Conservation (phyloP, 495 filamentous ascomycete species). For the Neurospora terricola region DNA sequence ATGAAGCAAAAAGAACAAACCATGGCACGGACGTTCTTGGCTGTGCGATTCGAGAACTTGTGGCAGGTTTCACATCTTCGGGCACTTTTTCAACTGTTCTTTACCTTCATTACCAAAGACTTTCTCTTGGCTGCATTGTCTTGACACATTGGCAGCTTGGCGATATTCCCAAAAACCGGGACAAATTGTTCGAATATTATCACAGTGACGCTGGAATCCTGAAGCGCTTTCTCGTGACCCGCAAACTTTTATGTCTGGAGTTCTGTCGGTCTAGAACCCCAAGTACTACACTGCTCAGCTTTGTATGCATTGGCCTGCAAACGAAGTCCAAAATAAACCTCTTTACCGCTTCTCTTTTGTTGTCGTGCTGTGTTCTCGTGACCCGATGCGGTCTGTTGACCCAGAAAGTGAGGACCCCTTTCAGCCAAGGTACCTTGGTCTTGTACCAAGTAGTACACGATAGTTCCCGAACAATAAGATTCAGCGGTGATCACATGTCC, state of each 20-base stretch:
- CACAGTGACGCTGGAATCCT: neutral
- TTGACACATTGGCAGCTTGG: neutral
- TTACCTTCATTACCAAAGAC: neutral
- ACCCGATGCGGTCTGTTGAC: slow-evolving; percentile 1
- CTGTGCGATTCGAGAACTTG: neutral
- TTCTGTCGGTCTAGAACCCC: neutral
- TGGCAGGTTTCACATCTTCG: neutral
- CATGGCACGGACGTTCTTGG: neutral
- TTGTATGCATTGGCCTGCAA: neutral
- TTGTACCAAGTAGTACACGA: neutral
- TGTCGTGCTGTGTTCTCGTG: slow-evolving; percentile 6
- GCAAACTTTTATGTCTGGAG: neutral
- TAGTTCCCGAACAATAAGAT: slow-evolving; percentile 8
- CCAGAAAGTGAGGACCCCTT: neutral
- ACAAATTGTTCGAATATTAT: neutral
- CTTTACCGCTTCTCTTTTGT: slow-evolving; percentile 10
- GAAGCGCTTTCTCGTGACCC: neutral
- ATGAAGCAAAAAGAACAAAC: neutral
- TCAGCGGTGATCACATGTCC: slow-evolving; percentile 16
- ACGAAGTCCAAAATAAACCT: neutral
- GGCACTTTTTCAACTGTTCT: neutral
- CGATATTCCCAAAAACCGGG: neutral
- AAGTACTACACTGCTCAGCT: neutral
- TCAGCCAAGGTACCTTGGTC: neutral
- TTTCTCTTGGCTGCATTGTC: neutral